phyloP scores from a whole-genome alignment of 345 rosid genomes.

The Punica granatum region DNA sequence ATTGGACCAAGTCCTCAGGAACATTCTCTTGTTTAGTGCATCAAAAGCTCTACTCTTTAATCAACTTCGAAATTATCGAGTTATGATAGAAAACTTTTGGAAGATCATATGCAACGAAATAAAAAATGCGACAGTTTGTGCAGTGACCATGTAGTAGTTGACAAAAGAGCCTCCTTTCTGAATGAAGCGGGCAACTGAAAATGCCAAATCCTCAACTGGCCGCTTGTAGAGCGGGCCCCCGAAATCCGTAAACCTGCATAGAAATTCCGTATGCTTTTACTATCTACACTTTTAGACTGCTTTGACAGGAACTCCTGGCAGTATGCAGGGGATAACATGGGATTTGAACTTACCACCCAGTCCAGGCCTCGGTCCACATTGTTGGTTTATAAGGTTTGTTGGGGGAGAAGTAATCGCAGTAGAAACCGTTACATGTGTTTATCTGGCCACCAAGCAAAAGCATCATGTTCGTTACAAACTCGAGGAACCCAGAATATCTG shows the following conservation, averaged over 20 bases:
- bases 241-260: constrained; percentile 52
- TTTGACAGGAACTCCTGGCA: background rate
- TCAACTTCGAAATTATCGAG: background rate
- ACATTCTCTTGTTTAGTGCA: background rate
- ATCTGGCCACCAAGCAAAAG: constrained; percentile 27
- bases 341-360: constrained; percentile 44
- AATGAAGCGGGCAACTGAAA: constrained; percentile 62
- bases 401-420: constrained; percentile 55
- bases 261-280: background rate
- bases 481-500: too few species aligned
- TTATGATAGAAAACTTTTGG: background rate
- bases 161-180: constrained; percentile 58
- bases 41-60: too few species aligned
- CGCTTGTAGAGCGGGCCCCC: constrained; percentile 41
- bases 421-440: constrained; percentile 64
- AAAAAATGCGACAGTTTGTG: background rate
- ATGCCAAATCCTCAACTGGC: constrained; percentile 67
- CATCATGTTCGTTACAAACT: background rate
- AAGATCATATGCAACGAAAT: background rate
- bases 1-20: background rate
- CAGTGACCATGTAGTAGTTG: constrained; percentile 64
- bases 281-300: background rate
- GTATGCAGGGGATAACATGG: background rate
- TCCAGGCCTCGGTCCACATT: constrained; percentile 74
- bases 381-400: constrained; percentile 61